Evolutionary conservation across 306 rosid species (phyloP), one percentile per base, ranked within the genome.

Genomic region (Glycyrrhiza uralensis): DNA sequence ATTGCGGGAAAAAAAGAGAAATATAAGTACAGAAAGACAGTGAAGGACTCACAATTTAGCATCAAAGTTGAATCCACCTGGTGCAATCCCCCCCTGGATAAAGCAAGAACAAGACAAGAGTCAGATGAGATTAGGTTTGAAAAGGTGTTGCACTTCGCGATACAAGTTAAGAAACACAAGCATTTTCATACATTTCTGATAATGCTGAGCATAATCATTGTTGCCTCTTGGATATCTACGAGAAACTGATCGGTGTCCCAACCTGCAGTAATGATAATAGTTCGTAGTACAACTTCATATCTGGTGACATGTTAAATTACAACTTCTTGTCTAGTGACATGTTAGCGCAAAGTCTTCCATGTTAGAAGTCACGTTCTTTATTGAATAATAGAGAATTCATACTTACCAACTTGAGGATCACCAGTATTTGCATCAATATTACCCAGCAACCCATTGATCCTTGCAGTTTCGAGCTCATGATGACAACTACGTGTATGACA

Each of bases 161-260:
- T 8, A 49, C 35, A 57, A 68, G 18, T 10, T 9, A 17, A 52
- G 44, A 72, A 30, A 46, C 28, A 42, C 28, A 42, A 50, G 29
- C 56, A 35, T 1, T 49, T 45, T 22, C 87, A 12, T 86, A 89
- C 97, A 75, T 91, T 94, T 80, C 79, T 86, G n/a, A 94, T 86
- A 76, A 91, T 96, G 1, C 87, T 86, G 52, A 80, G 83, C 97
- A 94, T 91, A 75, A 94, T 79, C 89, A 88, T 46, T 35, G 97
- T 94, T 2, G 96, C 97, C 84, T 91, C 99, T 49, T 79, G 90
- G 79, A 89, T 78, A 75, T 94, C 99, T 12, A 85, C 83, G 5
- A 94, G 92, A 94, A 91, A 94, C 78, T 91, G 91, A 86, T 94
- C 99, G 3, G 97, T 91, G 84, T 91, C 99, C 99, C 97, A 94